Evolutionary conservation across 202 grass and related monocot genomes (phyloP).

Genomic region (Eragrostis tef): DNA sequence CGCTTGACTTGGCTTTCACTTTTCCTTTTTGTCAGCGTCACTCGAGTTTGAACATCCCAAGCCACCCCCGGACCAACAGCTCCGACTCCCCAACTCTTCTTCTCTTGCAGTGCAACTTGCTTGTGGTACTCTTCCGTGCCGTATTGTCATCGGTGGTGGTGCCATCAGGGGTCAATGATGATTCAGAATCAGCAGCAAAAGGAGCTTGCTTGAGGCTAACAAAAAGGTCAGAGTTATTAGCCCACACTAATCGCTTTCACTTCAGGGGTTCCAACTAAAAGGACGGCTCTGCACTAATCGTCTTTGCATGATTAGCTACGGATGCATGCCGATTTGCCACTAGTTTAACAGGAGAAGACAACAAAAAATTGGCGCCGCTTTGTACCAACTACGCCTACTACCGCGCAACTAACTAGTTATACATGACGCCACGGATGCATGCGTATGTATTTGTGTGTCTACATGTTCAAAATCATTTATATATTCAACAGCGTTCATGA

Average conservation of each 20-base stretch:
- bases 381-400: background rate
- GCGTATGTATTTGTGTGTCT: background rate
- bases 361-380: conserved; percentile 6
- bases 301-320: background rate
- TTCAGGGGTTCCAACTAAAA: background rate
- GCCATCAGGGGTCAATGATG: background rate
- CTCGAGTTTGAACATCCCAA: conserved; percentile 20
- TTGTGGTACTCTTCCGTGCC: background rate
- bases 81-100: too few relatives aligned
- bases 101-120: background rate
- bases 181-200: background rate
- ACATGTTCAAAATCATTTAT: too few relatives aligned
- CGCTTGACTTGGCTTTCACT: conserved; percentile 49
- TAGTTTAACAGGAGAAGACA: background rate
- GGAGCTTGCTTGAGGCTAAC: background rate
- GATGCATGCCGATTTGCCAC: background rate
- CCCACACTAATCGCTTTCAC: background rate
- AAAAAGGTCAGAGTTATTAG: background rate
- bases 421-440: background rate
- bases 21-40: conserved; percentile 53
- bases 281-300: conserved; percentile 1
- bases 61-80: background rate
- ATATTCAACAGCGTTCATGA: too few relatives aligned
- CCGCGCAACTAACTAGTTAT: background rate
- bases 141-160: background rate